Evolutionary conservation across 2,329 filamentous ascomycete species (phyloP), one percentile per base, ranked within the genome.

Genomic region (Xylaria sp.): DNA sequence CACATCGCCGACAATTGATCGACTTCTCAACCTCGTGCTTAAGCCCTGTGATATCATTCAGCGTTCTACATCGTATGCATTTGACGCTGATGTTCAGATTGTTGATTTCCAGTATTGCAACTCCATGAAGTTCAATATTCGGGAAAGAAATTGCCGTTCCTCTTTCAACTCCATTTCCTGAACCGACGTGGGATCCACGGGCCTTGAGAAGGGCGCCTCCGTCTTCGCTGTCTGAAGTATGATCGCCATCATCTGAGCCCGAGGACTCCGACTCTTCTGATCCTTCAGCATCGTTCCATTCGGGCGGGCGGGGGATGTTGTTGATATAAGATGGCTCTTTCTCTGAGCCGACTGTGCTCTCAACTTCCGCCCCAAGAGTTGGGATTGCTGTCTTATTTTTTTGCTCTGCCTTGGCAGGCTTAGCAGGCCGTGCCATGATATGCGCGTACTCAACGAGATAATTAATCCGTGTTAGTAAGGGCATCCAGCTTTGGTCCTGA

Each of bases 141-240:
- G 91, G 91, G 67, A 94, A 91, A 0, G 87, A 91, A 6, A 95
- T 79, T 57, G 89, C 84, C n/a, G 90, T 88, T 23, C 90, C 90
- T 56, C 81, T 79, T 68, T 91, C 89, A 1, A 78, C 72, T 0
- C 76, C 76, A 30, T 76, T 74, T 2, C 75, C 71, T 5, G 72
- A 63, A 13, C 70, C 63, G n/a, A 66, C 61, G 50, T 69, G 69
- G 5, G 58, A 51, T 2, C 59, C 52, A 2, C 67, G 60, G 3
- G 65, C 44, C 46, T 65, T 69, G 6, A 79, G 64, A 23, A 71
- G 66, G 1, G 70, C 80, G 35, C 78, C 81, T 4, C 76, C 80
- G 8, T 75, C 74, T 30, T 77, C 74, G 3, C 75, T 79, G 52
- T 81, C 79, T 11, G 80, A 78, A 3, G 78, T 78, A 1, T 78